A percentile compares a stretch with the other conserved stretches of the same genome.
Evolutionary conservation across 495 filamentous ascomycete genomes (phyloP).

Genomic region (Mycothermus thermophilus): DNA sequence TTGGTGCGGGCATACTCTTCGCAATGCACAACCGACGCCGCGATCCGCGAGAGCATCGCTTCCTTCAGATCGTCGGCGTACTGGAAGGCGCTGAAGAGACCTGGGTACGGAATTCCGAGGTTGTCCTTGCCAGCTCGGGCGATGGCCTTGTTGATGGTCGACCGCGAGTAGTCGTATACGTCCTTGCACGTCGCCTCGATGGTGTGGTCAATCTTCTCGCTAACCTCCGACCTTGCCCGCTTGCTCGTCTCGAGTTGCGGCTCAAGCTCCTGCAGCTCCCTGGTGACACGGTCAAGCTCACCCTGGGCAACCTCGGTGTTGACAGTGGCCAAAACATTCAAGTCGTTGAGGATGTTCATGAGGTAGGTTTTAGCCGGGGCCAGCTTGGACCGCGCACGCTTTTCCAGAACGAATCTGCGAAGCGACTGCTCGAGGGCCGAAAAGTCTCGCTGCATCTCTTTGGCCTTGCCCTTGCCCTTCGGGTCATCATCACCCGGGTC

Average conservation of each 20-base stretch:
- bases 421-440: slow-evolving; percentile 76
- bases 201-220: slow-evolving; percentile 62
- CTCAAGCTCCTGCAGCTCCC: slow-evolving; percentile 68
- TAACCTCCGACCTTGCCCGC: slow-evolving; percentile 67
- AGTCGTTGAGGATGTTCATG: slow-evolving; percentile 78
- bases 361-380: slow-evolving; percentile 93
- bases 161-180: slow-evolving; percentile 69
- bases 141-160: slow-evolving; percentile 57
- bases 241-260: slow-evolving; percentile 73
- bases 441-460: slow-evolving; percentile 78
- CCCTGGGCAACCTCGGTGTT: slow-evolving; percentile 76
- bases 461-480: slow-evolving; percentile 83
- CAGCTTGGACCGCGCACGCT: slow-evolving; percentile 86
- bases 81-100: slow-evolving; percentile 69
- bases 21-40: slow-evolving; percentile 58
- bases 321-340: slow-evolving; percentile 68
- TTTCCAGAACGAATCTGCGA: slow-evolving; percentile 88
- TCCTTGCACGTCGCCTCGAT: slow-evolving; percentile 76
- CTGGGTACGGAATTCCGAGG: slow-evolving; percentile 73
- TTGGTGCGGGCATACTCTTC: slow-evolving; percentile 71
- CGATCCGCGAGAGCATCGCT: slow-evolving; percentile 81
- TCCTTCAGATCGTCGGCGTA: slow-evolving; percentile 88
- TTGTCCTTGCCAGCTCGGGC: slow-evolving; percentile 57
- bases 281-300: slow-evolving; percentile 71
- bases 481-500: slow-evolving; percentile 49